These are phyloP conservation scores for Hypoxylon sp. DNA, from an alignment of 2,329 filamentous ascomycete genomes.

Conservation along the genomic window DNA sequence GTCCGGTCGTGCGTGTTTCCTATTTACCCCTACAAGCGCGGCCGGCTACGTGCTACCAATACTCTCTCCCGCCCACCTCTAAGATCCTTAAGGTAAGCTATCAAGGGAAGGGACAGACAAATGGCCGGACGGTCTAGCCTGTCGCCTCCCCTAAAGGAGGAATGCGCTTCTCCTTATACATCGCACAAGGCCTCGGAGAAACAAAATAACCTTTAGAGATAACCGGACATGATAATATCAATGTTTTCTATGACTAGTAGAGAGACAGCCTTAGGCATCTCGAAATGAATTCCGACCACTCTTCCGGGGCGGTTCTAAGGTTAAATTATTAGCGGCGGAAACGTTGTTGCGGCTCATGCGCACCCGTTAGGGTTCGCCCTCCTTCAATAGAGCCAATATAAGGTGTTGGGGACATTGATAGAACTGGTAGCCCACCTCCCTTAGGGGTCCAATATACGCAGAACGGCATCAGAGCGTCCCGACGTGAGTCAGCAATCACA, in stretches of 20 bases:
- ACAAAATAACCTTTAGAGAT: constrained; percentile 10
- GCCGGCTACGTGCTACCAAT: constrained; percentile 15
- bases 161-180: constrained; percentile 16
- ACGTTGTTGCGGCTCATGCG: constrained; percentile 7
- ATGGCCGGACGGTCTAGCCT: neutral
- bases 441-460: constrained; percentile 5
- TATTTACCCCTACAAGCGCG: constrained; percentile 9
- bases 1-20: constrained; percentile 22
- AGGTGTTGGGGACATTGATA: constrained; percentile 19
- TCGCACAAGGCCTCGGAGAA: neutral
- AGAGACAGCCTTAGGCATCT: constrained; percentile 1
- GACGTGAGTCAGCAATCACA: neutral
- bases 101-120: constrained; percentile 1
- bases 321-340: constrained; percentile 22
- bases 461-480: neutral
- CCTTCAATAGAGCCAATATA: constrained; percentile 19
- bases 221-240: constrained; percentile 1
- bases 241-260: constrained; percentile 1
- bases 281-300: neutral
- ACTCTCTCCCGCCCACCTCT: constrained; percentile 10
- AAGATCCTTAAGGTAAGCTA: neutral
- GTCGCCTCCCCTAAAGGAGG: neutral
- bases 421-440: constrained; percentile 1
- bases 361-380: constrained; percentile 11
- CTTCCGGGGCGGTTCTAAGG: constrained; percentile 3